These are phyloP conservation scores for Candida hispaniensis DNA, from an alignment of 805 yeast species.

Conservation along the genomic window DNA sequence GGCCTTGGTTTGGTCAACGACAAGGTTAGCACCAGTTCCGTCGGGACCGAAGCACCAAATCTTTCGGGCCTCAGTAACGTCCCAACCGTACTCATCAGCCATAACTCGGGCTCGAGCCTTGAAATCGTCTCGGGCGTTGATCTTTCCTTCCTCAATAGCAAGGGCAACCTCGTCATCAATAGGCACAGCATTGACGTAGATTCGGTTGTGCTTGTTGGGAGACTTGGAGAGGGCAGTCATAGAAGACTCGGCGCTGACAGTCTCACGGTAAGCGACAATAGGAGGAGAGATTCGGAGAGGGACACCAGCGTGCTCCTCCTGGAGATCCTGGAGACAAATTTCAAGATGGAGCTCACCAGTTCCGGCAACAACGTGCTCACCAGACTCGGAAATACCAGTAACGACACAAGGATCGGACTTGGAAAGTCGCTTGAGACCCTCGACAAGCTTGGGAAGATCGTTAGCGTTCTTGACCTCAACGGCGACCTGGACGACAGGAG, in stretches of 20 bases:
- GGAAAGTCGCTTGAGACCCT: constrained; percentile 99
- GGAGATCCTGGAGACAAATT: constrained; percentile 91
- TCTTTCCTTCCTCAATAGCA: constrained; percentile 88
- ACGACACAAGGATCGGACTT: constrained; percentile 99
- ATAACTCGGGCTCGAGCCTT: constrained; percentile 97
- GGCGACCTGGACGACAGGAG: constrained; percentile 99
- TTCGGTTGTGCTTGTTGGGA: constrained; percentile 99
- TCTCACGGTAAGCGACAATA: constrained; percentile 97
- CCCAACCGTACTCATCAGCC: constrained; percentile 99
- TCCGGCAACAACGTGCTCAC: constrained; percentile 99
- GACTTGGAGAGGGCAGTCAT: constrained; percentile 97
- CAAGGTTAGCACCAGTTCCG: constrained; percentile 97
- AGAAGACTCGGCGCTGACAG: constrained; percentile 86
- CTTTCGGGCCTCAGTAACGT: constrained; percentile 99
- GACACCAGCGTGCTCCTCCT: constrained; percentile 98
- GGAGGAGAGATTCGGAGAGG: constrained; percentile 98
- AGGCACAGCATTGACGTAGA: constrained; percentile 96
- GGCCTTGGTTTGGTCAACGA: constrained; percentile 99
- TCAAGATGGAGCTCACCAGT: constrained; percentile 99
- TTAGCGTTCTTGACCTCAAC: constrained; percentile 99
- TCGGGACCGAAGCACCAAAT: constrained; percentile 99
- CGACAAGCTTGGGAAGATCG: constrained; percentile 98
- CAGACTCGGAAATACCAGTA: constrained; percentile 77
- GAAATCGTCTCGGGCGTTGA: constrained; percentile 94
- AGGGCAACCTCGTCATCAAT: constrained; percentile 81